Conservation (phyloP, 1,139 yeast species). For the Taphrina confusa region DNA sequence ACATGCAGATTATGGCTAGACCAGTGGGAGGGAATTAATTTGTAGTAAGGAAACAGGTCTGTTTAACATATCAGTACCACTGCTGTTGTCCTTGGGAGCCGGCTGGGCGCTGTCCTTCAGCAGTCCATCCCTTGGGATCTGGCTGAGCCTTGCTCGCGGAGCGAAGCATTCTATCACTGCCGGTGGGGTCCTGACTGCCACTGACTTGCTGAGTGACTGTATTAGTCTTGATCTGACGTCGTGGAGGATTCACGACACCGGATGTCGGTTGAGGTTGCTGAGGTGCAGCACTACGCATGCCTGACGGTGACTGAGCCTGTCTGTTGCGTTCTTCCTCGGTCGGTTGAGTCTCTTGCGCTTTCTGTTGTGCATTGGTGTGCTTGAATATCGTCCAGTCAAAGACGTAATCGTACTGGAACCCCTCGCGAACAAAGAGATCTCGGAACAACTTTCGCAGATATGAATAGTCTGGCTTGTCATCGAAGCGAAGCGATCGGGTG, state of each 20-base stretch:
- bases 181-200: slow-evolving; percentile 20
- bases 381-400: slow-evolving; percentile 96
- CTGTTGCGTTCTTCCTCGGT: slow-evolving; percentile 13
- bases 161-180: slow-evolving; percentile 32
- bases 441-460: slow-evolving; percentile 86
- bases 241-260: slow-evolving; percentile 31
- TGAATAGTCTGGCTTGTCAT: slow-evolving; percentile 93
- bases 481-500: slow-evolving; percentile 86
- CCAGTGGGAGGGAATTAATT: too few species aligned
- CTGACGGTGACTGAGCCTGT: slow-evolving; percentile 1
- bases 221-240: slow-evolving; percentile 20
- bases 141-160: slow-evolving; percentile 29
- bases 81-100: slow-evolving; percentile 19
- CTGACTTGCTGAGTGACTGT: slow-evolving; percentile 11
- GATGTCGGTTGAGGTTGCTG: slow-evolving; percentile 9
- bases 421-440: slow-evolving; percentile 83
- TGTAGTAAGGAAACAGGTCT: too few species aligned
- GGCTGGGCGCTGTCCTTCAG: slow-evolving; percentile 2
- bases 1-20: too few species aligned
- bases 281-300: slow-evolving; percentile 5
- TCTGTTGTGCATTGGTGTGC: slow-evolving; percentile 47
- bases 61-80: slow-evolving; percentile 1
- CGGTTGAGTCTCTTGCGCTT: slow-evolving; percentile 10
- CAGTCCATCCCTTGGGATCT: slow-evolving; percentile 8
- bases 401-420: slow-evolving; percentile 88